Conservation (phyloP, 192 early-diverging fungal species). For the Phlyctochytrium bullatum region DNA sequence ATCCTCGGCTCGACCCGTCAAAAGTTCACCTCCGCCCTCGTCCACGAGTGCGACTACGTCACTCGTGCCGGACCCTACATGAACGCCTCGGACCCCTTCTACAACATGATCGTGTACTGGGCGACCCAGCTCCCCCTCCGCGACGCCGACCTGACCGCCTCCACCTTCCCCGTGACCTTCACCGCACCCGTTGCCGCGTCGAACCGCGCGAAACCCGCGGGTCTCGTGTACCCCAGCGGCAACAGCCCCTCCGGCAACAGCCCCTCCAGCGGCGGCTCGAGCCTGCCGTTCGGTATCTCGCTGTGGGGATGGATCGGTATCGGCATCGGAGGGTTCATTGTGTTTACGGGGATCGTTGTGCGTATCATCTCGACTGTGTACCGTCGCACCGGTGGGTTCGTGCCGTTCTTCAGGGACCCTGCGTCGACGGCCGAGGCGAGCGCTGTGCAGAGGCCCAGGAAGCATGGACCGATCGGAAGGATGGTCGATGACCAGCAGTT, state of each 20-base stretch:
- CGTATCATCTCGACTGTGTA: not conserved
- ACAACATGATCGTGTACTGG: constrained; percentile 21
- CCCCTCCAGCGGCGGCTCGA: not conserved
- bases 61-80: not conserved
- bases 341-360: constrained; percentile 1
- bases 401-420: not conserved
- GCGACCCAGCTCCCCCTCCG: constrained; percentile 16
- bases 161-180: constrained; percentile 2
- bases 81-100: constrained; percentile 12
- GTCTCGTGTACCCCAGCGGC: not conserved
- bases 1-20: not conserved
- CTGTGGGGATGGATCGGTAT: constrained; percentile 1
- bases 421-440: not conserved
- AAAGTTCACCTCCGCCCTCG: constrained; percentile 12
- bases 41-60: constrained; percentile 21
- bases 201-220: not conserved
- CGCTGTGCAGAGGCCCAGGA: not conserved
- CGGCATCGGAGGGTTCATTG: not conserved
- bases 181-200: not conserved
- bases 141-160: not conserved
- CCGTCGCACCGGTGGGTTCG: not conserved
- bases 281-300: not conserved
- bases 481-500: no score
- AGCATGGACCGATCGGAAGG: not conserved
- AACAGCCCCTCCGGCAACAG: not conserved